Percentiles rank a stretch among this genome's conserved stretches.
Evolutionary conservation across 306 rosid species (phyloP).

Genomic region (cucumber (Cucumis sativus)): Cucumber_9930_V3 NC_026659.2:28476001-28476500

Average conservation of each 20-base stretch:
- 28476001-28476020: slow-evolving; percentile 15
- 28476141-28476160: slow-evolving; percentile 3
- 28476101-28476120: slow-evolving; percentile 21
- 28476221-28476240: background rate
- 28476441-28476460: slow-evolving; percentile 17
- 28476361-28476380: background rate
- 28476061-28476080: slow-evolving; percentile 16
- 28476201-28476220: slow-evolving; percentile 5
- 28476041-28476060: slow-evolving; percentile 20
- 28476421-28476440: slow-evolving; percentile 15
- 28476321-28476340: background rate
- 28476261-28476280: background rate
- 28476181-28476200: slow-evolving; percentile 18
- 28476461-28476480: slow-evolving; percentile 14
- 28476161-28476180: slow-evolving; percentile 6
- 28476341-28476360: background rate
- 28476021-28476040: slow-evolving; percentile 27
- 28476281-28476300: background rate
- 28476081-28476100: slow-evolving; percentile 20
- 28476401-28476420: background rate
- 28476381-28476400: background rate
- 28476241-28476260: background rate
- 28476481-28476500: slow-evolving; percentile 18
- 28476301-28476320: background rate
- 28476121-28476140: slow-evolving; percentile 18